phyloP scores from a whole-genome alignment of 805 yeast genomes.

The Brettanomyces naardenensis region DNA sequence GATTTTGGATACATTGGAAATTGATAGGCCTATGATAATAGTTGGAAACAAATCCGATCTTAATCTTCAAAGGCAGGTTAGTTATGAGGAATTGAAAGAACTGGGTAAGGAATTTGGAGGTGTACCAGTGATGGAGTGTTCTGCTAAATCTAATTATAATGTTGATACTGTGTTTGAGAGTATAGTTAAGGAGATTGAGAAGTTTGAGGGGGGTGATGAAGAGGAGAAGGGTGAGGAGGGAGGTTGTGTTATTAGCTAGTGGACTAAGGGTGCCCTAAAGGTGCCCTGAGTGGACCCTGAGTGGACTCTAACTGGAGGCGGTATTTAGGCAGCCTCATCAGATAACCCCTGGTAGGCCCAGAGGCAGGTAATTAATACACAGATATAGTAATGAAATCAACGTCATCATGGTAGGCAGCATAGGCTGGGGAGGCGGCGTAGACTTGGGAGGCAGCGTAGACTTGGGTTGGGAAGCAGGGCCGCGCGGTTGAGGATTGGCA shows the following conservation, averaged over 20 bases:
- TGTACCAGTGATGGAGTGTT: constrained; percentile 40
- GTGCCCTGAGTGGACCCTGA: too few relatives aligned
- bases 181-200: constrained; percentile 54
- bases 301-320: too few relatives aligned
- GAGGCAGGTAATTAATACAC: too few relatives aligned
- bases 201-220: constrained; percentile 6
- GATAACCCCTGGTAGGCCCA: too few relatives aligned
- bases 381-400: too few relatives aligned
- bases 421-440: too few relatives aligned
- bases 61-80: constrained; percentile 47
- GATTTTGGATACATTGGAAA: constrained; percentile 57
- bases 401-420: too few relatives aligned
- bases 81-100: constrained; percentile 40
- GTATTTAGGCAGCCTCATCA: too few relatives aligned
- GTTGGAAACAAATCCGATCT: constrained; percentile 50
- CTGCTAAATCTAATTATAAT: constrained; percentile 39
- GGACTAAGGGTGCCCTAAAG: too few relatives aligned
- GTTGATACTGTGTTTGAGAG: constrained; percentile 48
- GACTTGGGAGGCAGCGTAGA: too few relatives aligned
- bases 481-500: too few relatives aligned
- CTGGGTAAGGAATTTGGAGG: constrained; percentile 34
- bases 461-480: too few relatives aligned
- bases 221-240: constrained; percentile 3
- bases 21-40: constrained; percentile 39
- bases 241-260: not conserved